Percentiles rank a stretch among this genome's conserved stretches.
These are phyloP conservation scores for Knufia fluminis DNA, from an alignment of 2,329 filamentous ascomycete species.

Conservation along the genomic window DNA sequence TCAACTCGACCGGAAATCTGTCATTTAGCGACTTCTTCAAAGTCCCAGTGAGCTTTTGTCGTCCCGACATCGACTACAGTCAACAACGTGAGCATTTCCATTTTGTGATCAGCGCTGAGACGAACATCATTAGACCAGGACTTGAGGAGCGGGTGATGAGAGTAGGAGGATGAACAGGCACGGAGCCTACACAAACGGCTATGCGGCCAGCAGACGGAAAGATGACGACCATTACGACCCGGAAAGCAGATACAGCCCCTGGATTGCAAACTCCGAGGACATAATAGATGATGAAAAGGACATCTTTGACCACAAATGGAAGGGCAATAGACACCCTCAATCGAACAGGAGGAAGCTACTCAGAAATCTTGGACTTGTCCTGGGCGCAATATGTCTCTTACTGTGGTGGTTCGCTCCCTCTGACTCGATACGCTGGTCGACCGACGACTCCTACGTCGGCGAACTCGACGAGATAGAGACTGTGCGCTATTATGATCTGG, in stretches of 20 bases:
- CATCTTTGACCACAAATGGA: slow-evolving; percentile 16
- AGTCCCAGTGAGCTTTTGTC: neutral
- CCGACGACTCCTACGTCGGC: neutral
- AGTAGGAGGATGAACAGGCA: slow-evolving; percentile 67
- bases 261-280: slow-evolving; percentile 17
- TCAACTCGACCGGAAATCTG: neutral
- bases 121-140: neutral
- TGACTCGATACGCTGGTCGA: slow-evolving; percentile 23
- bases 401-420: slow-evolving; percentile 69
- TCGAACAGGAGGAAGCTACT: slow-evolving; percentile 14
- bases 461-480: slow-evolving; percentile 74
- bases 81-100: too few relatives aligned
- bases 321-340: slow-evolving; percentile 16
- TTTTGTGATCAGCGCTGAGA: neutral
- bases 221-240: slow-evolving; percentile 68
- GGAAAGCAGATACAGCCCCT: slow-evolving; percentile 42
- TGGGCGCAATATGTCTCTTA: slow-evolving; percentile 48
- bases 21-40: neutral
- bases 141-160: slow-evolving; percentile 17
- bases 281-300: slow-evolving; percentile 21
- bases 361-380: slow-evolving; percentile 52
- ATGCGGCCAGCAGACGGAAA: slow-evolving; percentile 57
- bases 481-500: slow-evolving; percentile 92
- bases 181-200: slow-evolving; percentile 73
- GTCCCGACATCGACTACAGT: too few relatives aligned